Percentiles rank a stretch among this genome's conserved stretches.
These are phyloP conservation scores for Xylariaceae sp. DNA, from an alignment of 2,329 filamentous ascomycete genomes.

Conservation along the genomic window DNA sequence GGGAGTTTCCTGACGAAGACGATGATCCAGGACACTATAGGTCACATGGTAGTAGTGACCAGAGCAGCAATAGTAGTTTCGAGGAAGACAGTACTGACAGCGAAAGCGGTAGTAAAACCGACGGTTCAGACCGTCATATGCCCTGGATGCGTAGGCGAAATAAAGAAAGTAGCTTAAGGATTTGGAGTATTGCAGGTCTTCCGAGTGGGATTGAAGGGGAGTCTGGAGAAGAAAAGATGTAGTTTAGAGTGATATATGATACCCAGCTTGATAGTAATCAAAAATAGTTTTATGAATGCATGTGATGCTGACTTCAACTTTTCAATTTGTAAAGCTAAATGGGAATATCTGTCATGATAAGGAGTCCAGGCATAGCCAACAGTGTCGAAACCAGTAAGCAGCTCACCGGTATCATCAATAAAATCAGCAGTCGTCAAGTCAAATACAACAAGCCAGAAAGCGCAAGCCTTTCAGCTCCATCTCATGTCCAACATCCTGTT, in stretches of 20 bases:
- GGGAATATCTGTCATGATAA: background rate
- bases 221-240: background rate
- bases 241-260: conserved; percentile 21
- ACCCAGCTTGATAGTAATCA: conserved; percentile 21
- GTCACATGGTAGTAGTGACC: background rate
- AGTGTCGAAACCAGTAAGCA: background rate
- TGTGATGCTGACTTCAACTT: background rate
- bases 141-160: conserved; percentile 40
- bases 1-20: conserved; percentile 46
- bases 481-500: conserved; percentile 57
- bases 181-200: conserved; percentile 49
- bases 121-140: conserved; percentile 1
- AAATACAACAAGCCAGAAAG: background rate
- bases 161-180: conserved; percentile 53
- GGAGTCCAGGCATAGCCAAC: conserved; percentile 4
- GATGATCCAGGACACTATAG: conserved; percentile 1
- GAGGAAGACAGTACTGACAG: conserved; percentile 3
- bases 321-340: background rate
- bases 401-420: conserved; percentile 22
- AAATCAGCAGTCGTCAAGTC: conserved; percentile 3
- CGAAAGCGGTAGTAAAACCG: conserved; percentile 19
- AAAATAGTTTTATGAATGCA: background rate
- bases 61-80: background rate
- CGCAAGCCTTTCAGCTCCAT: conserved; percentile 49
- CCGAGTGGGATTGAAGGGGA: conserved; percentile 11